Evolutionary conservation across 495 filamentous ascomycete species (phyloP).

Genomic region (Trichoderma parareesei): DNA sequence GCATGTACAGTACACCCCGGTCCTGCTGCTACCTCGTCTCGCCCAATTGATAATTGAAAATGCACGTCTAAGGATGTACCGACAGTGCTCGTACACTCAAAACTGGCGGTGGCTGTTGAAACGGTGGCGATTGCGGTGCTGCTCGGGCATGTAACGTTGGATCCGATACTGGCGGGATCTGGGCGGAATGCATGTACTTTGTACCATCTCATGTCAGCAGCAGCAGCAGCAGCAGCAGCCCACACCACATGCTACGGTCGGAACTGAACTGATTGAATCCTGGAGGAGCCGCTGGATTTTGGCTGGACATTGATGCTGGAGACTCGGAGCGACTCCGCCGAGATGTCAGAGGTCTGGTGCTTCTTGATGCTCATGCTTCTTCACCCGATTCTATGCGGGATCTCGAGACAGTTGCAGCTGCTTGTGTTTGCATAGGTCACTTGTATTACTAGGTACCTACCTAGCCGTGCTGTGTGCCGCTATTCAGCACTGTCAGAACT

Average conservation of each 20-base stretch:
- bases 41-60: too few species aligned
- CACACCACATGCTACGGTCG: not conserved
- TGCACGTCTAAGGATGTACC: not conserved
- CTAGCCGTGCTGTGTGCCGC: too few species aligned
- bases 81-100: not conserved
- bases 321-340: not conserved
- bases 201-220: too few species aligned
- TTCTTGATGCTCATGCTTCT: too few species aligned
- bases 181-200: too few species aligned
- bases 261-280: not conserved
- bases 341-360: not conserved
- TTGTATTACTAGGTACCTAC: too few species aligned
- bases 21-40: not conserved
- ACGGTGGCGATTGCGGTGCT: not conserved
- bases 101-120: not conserved
- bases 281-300: not conserved
- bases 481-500: too few species aligned
- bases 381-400: not conserved
- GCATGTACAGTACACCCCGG: not conserved
- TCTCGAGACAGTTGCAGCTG: too few species aligned
- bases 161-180: not conserved
- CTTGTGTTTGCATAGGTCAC: too few species aligned
- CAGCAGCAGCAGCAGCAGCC: not conserved
- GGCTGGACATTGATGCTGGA: not conserved
- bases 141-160: slow-evolving; percentile 7